These are phyloP conservation scores for Suillus paluster DNA, from an alignment of 768 basidiomycete species.

Conservation along the genomic window DNA sequence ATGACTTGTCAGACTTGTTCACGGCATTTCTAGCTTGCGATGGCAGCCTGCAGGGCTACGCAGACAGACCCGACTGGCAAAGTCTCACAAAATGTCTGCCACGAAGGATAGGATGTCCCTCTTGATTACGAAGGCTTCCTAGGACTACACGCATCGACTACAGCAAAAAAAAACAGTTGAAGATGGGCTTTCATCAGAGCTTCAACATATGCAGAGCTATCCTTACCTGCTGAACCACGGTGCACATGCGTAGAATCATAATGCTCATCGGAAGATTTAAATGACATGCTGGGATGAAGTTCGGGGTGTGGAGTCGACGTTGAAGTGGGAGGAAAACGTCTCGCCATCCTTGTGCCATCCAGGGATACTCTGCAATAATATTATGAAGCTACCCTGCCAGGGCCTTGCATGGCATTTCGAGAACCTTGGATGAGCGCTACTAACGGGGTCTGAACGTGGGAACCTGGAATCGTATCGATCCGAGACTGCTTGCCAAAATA, in stretches of 20 bases:
- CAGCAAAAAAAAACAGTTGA: neutral
- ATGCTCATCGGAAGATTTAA: neutral
- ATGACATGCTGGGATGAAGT: neutral
- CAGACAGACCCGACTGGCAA: neutral
- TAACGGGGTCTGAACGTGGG: slow-evolving; percentile 6
- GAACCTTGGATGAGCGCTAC: no score
- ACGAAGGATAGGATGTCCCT: neutral
- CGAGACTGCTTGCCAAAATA: neutral
- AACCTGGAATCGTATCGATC: slow-evolving; percentile 16
- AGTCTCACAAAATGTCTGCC: neutral
- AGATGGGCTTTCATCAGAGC: neutral
- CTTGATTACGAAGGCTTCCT: neutral
- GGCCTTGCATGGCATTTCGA: neutral
- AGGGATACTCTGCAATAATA: neutral
- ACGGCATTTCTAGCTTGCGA: no score
- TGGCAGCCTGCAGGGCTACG: neutral
- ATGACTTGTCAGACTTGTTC: neutral
- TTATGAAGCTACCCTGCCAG: neutral
- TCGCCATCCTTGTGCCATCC: neutral
- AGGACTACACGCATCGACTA: neutral
- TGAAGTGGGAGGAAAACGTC: neutral
- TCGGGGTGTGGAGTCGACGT: neutral
- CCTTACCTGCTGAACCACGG: neutral
- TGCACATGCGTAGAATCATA: neutral
- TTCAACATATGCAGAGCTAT: neutral